Percentiles rank a stretch among this genome's conserved stretches.
Conservation (phyloP, 2,329 filamentous ascomycete genomes). For the Sarocladium strictum region DNA sequence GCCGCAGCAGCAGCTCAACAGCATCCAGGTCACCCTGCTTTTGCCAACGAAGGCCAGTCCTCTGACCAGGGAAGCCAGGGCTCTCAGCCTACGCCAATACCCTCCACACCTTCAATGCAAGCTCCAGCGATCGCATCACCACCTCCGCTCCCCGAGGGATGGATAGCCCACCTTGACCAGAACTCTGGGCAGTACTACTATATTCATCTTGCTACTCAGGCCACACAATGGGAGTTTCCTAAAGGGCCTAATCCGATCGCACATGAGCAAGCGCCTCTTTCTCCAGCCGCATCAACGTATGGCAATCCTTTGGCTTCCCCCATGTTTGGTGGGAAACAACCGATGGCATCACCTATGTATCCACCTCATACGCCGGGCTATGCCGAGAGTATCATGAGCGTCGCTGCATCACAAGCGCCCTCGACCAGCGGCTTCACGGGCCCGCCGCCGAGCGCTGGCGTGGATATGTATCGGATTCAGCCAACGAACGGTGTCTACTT, state of each 20-base stretch:
- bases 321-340: slow-evolving; percentile 45
- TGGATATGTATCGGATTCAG: slow-evolving; percentile 89
- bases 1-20: slow-evolving; percentile 43
- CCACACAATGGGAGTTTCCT: slow-evolving; percentile 98
- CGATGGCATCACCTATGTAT: slow-evolving; percentile 72
- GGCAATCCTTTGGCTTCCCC: slow-evolving; percentile 69
- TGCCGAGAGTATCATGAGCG: slow-evolving; percentile 78
- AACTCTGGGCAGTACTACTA: slow-evolving; percentile 99
- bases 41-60: slow-evolving; percentile 70
- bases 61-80: slow-evolving; percentile 45
- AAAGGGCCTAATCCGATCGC: slow-evolving; percentile 89
- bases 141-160: slow-evolving; percentile 90
- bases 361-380: slow-evolving; percentile 79
- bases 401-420: slow-evolving; percentile 67
- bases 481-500: slow-evolving; percentile 98
- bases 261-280: slow-evolving; percentile 75
- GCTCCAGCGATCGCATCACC: slow-evolving; percentile 64
- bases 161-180: slow-evolving; percentile 94
- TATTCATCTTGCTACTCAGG: slow-evolving; percentile 90
- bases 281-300: slow-evolving; percentile 72
- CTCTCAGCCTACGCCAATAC: slow-evolving; percentile 36
- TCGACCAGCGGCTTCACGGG: slow-evolving; percentile 79
- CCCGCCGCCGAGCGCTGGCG: slow-evolving; percentile 80
- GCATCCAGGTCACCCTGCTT: slow-evolving; percentile 74
- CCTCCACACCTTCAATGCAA: slow-evolving; percentile 30